These are phyloP conservation scores for Glonium stellatum DNA, from an alignment of 495 filamentous ascomycete species.

Conservation along the genomic window DNA sequence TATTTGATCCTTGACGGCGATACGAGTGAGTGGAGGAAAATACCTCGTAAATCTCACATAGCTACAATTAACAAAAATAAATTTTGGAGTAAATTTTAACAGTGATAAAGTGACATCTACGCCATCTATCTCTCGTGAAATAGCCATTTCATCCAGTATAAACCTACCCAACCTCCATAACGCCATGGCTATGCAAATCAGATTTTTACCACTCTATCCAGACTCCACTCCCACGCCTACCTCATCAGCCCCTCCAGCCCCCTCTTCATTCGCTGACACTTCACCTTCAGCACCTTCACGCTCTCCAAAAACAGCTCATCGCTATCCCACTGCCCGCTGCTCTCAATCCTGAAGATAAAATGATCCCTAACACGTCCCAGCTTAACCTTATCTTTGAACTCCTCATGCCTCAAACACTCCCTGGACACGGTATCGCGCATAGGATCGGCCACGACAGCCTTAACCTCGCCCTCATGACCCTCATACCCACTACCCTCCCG, in stretches of 20 bases:
- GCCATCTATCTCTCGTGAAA: not conserved
- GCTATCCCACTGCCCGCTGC: slow-evolving; percentile 85
- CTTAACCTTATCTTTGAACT: slow-evolving; percentile 93
- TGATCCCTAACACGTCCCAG: slow-evolving; percentile 85
- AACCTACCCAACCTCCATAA: not conserved
- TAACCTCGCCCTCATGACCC: slow-evolving; percentile 63
- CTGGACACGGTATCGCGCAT: slow-evolving; percentile 88
- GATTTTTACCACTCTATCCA: not conserved
- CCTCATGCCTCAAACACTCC: slow-evolving; percentile 83
- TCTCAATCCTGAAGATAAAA: slow-evolving; percentile 95
- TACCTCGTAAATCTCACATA: no score
- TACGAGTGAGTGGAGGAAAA: no score
- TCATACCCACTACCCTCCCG: slow-evolving; percentile 59
- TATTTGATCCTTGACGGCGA: no score
- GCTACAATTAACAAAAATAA: no score
- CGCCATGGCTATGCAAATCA: not conserved
- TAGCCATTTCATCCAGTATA: not conserved
- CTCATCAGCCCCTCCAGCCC: slow-evolving; percentile 51
- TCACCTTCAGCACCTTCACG: slow-evolving; percentile 74
- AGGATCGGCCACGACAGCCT: slow-evolving; percentile 77
- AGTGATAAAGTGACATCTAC: no score
- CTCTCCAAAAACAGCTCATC: slow-evolving; percentile 86
- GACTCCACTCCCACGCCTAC: slow-evolving; percentile 22
- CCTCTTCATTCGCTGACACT: slow-evolving; percentile 59
- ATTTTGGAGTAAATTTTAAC: no score